Base-by-base conservation (phyloP, 2,329 filamentous ascomycete species). In the Microdochium trichocladiopsis region DNA sequence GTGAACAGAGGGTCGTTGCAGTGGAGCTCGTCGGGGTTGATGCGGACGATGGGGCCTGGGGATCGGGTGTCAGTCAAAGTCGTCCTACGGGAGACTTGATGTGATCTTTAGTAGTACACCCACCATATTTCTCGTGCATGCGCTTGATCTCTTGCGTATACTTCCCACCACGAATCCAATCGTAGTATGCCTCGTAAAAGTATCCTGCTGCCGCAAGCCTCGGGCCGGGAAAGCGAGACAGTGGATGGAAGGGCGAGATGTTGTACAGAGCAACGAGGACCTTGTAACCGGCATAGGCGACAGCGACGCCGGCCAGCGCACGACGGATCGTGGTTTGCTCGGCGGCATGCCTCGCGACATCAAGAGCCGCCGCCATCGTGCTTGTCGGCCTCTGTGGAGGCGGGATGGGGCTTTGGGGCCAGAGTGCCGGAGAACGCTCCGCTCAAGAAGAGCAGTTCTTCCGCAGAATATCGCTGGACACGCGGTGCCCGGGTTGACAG, bases 51-150 rank as follows among this genome's bases (percentile, higher is more conserved):
- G 4, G 55, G 56, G 1, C 56, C 56, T 57, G n/a, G 11, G 50
- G 21, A 33, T n/a, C n/a, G n/a, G n/a, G n/a, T n/a, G n/a, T n/a
- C n/a, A n/a, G n/a, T n/a, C n/a, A n/a, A n/a, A n/a, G n/a, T n/a
- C n/a, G n/a, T n/a, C n/a, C n/a, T n/a, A n/a, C n/a, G n/a, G n/a
- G n/a, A n/a, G n/a, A n/a, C n/a, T n/a, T n/a, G n/a, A n/a, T 25
- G 21, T 31, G 28, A 8, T 31, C 28, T 14, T 8, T 31, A 24
- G 5, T n/a, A 10, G 21, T 3, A 14, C 2, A 52, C 56, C 47
- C 23, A 60, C 60, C 60, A 45, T 62, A 61, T 24, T 55, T 52
- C 37, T 56, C 55, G 31, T 62, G 60, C 58, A 62, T 59, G 4
- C 33, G 36, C 25, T 51, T 52, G 48, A 62, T 60, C 48, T 56